phyloP scores from a whole-genome alignment of 2,329 filamentous ascomycete species.

The Venturiaceae sp. region DNA sequence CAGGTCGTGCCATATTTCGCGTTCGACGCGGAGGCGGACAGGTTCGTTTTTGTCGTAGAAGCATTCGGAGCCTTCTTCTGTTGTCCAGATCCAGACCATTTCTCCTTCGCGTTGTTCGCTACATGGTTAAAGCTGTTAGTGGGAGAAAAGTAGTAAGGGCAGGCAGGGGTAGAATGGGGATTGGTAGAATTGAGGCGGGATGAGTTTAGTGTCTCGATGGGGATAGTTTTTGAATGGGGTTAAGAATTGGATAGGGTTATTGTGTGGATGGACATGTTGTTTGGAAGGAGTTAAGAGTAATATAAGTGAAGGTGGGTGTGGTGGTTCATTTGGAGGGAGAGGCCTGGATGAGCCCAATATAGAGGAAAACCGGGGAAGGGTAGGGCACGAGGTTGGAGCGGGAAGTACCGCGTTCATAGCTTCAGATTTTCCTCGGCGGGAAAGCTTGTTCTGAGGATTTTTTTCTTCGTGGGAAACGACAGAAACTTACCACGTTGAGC shows the following conservation, averaged over 20 bases:
- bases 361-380: background rate
- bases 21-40: slow-evolving; percentile 75
- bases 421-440: background rate
- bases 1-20: slow-evolving; percentile 85
- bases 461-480: background rate
- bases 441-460: background rate
- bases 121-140: no score
- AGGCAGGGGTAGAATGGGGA: slow-evolving; percentile 6
- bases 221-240: background rate
- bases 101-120: slow-evolving; percentile 34
- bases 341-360: background rate
- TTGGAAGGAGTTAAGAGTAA: no score
- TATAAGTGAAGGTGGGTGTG: background rate
- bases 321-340: background rate
- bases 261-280: no score
- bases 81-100: slow-evolving; percentile 76
- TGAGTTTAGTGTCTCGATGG: no score
- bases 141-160: slow-evolving; percentile 13
- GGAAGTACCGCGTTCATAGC: background rate
- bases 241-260: slow-evolving; percentile 5
- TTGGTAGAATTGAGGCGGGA: no score
- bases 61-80: slow-evolving; percentile 44
- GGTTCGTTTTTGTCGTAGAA: slow-evolving; percentile 85
- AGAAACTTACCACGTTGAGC: slow-evolving; percentile 60
- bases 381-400: background rate